A percentile compares a stretch with the other conserved stretches of the same genome.
These are phyloP conservation scores for Cladosporium velox DNA, from an alignment of 2,329 filamentous ascomycete genomes.

Conservation along the genomic window DNA sequence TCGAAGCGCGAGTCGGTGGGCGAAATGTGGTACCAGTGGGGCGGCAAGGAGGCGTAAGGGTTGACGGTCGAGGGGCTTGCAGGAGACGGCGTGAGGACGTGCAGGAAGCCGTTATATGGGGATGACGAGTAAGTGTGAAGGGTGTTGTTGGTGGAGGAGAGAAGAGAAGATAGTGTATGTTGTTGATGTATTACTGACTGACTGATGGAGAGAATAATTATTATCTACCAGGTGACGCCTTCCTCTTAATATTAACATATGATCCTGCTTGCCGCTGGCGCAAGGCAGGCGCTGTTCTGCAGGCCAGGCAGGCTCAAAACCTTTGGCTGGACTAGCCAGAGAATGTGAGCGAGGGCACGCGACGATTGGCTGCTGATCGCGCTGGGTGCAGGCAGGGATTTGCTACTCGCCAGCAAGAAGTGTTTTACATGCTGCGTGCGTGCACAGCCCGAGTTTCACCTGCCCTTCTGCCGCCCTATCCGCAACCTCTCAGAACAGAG, in stretches of 20 bases:
- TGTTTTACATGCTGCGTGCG: constrained; percentile 16
- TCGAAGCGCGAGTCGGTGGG: constrained; percentile 23
- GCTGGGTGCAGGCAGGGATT: constrained; percentile 14
- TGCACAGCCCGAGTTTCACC: constrained; percentile 16
- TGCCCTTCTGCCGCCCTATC: constrained; percentile 17
- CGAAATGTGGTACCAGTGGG: constrained; percentile 30
- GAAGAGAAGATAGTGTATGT: constrained; percentile 1
- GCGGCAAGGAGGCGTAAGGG: constrained; percentile 27
- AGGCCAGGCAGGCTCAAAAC: constrained; percentile 10
- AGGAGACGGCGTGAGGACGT: constrained; percentile 21
- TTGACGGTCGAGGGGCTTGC: constrained; percentile 24
- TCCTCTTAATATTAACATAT: constrained; percentile 4
- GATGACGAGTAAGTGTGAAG: constrained; percentile 20
- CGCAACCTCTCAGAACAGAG: constrained; percentile 2
- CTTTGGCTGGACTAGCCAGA: constrained; percentile 12
- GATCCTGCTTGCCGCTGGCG: neutral
- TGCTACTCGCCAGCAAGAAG: neutral
- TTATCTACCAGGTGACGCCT: neutral
- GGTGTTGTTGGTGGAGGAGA: neutral
- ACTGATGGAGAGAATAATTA: neutral
- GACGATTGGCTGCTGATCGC: constrained; percentile 5
- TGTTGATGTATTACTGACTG: neutral
- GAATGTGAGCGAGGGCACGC: constrained; percentile 12
- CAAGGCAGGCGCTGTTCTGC: constrained; percentile 19
- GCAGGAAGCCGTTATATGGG: constrained; percentile 18